phyloP scores from a whole-genome alignment of 768 basidiomycete species.

The Termitomyces sp. region DNA sequence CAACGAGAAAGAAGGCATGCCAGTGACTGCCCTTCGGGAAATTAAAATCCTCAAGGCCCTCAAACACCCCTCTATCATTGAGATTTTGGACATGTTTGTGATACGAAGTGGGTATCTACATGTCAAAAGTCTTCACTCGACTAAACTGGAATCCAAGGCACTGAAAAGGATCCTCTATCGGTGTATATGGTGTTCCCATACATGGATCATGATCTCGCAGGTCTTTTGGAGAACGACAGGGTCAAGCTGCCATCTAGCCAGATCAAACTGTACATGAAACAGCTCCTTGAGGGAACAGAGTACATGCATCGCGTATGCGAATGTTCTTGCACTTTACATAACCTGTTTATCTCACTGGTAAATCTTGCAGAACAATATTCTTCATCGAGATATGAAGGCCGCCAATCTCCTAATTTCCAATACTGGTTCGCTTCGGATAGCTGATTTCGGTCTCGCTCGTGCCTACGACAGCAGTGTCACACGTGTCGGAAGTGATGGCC shows the following conservation, averaged over 20 bases:
- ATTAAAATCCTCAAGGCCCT: conserved; percentile 94
- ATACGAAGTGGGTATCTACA: conserved; percentile 55
- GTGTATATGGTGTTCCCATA: conserved; percentile 99
- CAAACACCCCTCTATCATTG: conserved; percentile 80
- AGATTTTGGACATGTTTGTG: conserved; percentile 91
- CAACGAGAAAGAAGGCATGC: conserved; percentile 95
- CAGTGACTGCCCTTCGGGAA: conserved; percentile 93
- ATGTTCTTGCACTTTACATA: background rate
- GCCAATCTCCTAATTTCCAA: conserved; percentile 95
- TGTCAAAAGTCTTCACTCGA: background rate
- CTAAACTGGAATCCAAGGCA: conserved; percentile 38
- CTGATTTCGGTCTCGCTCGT: conserved; percentile 95
- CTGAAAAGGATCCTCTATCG: conserved; percentile 67
- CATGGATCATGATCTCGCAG: conserved; percentile 99
- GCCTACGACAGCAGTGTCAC: conserved; percentile 57
- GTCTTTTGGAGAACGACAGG: conserved; percentile 86
- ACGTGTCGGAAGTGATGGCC: conserved; percentile 35
- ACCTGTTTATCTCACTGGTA: conserved; percentile 7
- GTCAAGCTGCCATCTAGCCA: conserved; percentile 80
- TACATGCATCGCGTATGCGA: conserved; percentile 86
- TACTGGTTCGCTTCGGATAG: conserved; percentile 76
- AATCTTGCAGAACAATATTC: conserved; percentile 76
- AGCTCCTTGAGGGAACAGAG: conserved; percentile 92
- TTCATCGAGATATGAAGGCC: conserved; percentile 99
- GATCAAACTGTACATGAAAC: conserved; percentile 95